phyloP scores from a whole-genome alignment of 2,329 filamentous ascomycete species.

The Aspergillus thermomutatus region DNA sequence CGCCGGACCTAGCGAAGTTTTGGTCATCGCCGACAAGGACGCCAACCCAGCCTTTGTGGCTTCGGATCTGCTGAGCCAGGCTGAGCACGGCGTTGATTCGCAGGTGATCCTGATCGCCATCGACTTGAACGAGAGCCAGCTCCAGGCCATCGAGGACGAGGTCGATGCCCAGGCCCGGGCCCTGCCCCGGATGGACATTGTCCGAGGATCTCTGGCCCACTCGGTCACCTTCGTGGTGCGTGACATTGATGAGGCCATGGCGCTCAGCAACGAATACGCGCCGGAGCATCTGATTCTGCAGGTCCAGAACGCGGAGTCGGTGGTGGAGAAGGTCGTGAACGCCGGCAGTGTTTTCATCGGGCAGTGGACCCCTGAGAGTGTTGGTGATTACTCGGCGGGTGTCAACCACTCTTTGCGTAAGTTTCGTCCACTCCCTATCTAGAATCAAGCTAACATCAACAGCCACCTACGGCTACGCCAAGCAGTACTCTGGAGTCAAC shows the following conservation, averaged over 20 bases:
- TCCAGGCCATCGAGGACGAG: slow-evolving; percentile 85
- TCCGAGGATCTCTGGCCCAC: slow-evolving; percentile 84
- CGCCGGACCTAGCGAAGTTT: slow-evolving; percentile 89
- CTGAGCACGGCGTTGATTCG: slow-evolving; percentile 93
- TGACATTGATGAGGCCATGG: slow-evolving; percentile 69
- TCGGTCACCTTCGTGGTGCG: slow-evolving; percentile 80
- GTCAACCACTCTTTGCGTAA: slow-evolving; percentile 96
- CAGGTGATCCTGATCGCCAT: slow-evolving; percentile 91
- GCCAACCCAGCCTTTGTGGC: slow-evolving; percentile 94
- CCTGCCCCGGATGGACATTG: slow-evolving; percentile 87
- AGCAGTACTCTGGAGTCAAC: slow-evolving; percentile 98
- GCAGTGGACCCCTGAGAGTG: slow-evolving; percentile 94
- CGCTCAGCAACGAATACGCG: slow-evolving; percentile 87
- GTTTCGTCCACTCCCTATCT: slow-evolving; percentile 38
- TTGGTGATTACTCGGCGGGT: slow-evolving; percentile 95
- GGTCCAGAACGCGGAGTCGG: slow-evolving; percentile 69
- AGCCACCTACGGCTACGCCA: slow-evolving; percentile 97
- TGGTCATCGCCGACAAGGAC: slow-evolving; percentile 87
- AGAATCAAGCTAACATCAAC: slow-evolving; percentile 20
- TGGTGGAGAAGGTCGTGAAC: slow-evolving; percentile 79
- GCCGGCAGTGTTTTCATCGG: slow-evolving; percentile 96
- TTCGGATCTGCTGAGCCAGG: slow-evolving; percentile 89
- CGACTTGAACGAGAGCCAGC: slow-evolving; percentile 67
- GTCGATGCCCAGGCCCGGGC: slow-evolving; percentile 82
- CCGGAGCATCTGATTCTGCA: slow-evolving; percentile 96